phyloP scores from a whole-genome alignment of 2,329 filamentous ascomycete genomes.

The Helotiales sp. region DNA sequence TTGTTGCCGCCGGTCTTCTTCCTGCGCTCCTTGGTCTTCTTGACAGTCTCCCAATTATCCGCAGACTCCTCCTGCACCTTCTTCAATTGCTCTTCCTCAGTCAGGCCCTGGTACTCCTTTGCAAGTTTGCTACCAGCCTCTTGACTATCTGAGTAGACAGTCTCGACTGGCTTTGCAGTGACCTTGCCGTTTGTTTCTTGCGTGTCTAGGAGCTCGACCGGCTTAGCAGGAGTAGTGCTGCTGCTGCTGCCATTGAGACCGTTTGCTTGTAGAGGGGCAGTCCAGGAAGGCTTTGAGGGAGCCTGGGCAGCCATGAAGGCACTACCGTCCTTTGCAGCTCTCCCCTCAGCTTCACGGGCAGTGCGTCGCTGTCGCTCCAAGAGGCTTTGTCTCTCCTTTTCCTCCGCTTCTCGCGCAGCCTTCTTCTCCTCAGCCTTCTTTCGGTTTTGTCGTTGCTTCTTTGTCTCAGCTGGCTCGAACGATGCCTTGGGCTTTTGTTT shows the following conservation, averaged over 20 bases:
- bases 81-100: constrained; percentile 64
- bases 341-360: constrained; percentile 79
- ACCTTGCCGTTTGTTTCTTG: constrained; percentile 45
- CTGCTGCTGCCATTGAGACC: constrained; percentile 11
- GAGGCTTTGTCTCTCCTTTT: constrained; percentile 73
- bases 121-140: constrained; percentile 22
- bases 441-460: constrained; percentile 94
- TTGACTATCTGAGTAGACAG: constrained; percentile 24
- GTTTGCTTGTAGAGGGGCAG: constrained; percentile 32
- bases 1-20: constrained; percentile 20
- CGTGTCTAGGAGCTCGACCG: constrained; percentile 57
- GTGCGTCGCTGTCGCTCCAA: constrained; percentile 81
- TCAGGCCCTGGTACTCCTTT: constrained; percentile 42
- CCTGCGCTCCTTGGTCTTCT: constrained; percentile 40
- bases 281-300: constrained; percentile 47
- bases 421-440: constrained; percentile 84
- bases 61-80: constrained; percentile 52
- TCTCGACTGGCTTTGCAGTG: constrained; percentile 21
- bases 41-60: constrained; percentile 58
- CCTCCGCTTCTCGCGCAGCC: constrained; percentile 71
- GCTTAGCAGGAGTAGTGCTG: constrained; percentile 34
- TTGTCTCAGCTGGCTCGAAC: constrained; percentile 71
- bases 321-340: constrained; percentile 78
- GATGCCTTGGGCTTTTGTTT: background rate
- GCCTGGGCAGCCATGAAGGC: constrained; percentile 49